phyloP scores from a whole-genome alignment of 306 rosid genomes.

The Cucurbita ficifolia region DNA sequence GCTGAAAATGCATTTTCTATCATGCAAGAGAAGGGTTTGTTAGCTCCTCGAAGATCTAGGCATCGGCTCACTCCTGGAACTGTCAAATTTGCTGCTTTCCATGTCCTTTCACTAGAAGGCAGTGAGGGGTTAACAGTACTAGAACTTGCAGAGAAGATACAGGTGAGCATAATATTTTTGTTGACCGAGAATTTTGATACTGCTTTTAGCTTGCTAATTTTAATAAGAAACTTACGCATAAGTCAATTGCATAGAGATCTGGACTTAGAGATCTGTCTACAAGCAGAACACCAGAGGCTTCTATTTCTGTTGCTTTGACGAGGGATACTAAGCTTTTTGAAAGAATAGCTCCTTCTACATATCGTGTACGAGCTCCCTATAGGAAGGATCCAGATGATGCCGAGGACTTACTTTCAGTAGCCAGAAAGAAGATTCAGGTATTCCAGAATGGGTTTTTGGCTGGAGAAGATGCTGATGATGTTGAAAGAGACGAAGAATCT shows the following conservation, averaged over 20 bases:
- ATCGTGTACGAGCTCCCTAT: conserved; percentile 81
- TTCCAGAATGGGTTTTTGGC: conserved; percentile 87
- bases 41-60: conserved; percentile 82
- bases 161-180: conserved; percentile 29
- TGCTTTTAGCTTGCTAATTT: conserved; percentile 2
- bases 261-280: conserved; percentile 97
- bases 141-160: conserved; percentile 97
- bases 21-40: conserved; percentile 91
- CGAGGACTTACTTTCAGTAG: conserved; percentile 71
- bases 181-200: background rate
- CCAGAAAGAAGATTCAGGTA: conserved; percentile 88
- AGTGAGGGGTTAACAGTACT: conserved; percentile 76
- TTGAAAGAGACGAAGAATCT: conserved; percentile 84
- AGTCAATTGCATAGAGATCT: conserved; percentile 50
- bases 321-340: conserved; percentile 97
- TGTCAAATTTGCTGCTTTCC: conserved; percentile 96
- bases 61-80: conserved; percentile 98
- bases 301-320: conserved; percentile 96
- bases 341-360: conserved; percentile 98
- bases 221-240: background rate
- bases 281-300: conserved; percentile 98
- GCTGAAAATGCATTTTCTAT: conserved; percentile 88
- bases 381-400: conserved; percentile 91
- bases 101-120: conserved; percentile 93
- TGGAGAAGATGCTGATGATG: conserved; percentile 80